Evolutionary conservation across 441 rosid species (phyloP), one percentile per base, ranked within the genome.

Genomic region (California macrophylla): DNA sequence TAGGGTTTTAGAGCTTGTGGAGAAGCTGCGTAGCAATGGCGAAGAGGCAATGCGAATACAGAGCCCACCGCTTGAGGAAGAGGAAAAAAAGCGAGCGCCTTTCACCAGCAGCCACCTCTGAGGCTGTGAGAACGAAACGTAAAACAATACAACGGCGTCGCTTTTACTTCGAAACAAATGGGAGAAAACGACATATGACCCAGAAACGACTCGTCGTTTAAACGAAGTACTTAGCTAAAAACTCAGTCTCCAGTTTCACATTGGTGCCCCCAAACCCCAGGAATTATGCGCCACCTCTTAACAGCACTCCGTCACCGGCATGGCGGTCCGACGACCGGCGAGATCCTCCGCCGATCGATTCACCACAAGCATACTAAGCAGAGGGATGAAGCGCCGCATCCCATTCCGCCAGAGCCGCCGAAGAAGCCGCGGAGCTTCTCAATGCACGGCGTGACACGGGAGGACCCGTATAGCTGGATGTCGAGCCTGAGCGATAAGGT

Each of bases 391-490:
- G 81, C 87, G 28, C 74, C 87, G 20, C 91, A 90, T 15, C 97
- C 97, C 15, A 70, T 76, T 12, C 86, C 96, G 29, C 98, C 99
- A 0, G 84, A 87, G 32, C 96, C 97, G 18, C 97, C 97, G 63
- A 86, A 85, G 72, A 94, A 87, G 82, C 91, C 96, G 7, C 86
- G 85, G 76, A 70, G 80, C 32, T 89, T 85, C 83, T 84, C 86
- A 12, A 78, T 87, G 76, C 91, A 87, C 60, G 91, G 82, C 78
- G 82, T 50, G 29, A 81, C 89, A 13, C 92, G 98, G 99, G 91
- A 90, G 75, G 99, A 94, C 73, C 86, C 89, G 29, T 94, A 92
- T 84, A 82, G 87, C 73, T 94, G 99, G 99, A 94, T 94, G 97
- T 86, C 97, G 66, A 84, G 74, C 72, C 84, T 94, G 28, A 84